Evolutionary conservation across 805 yeast species (phyloP).

Genomic region (Metschnikowia cerradonensis): DNA sequence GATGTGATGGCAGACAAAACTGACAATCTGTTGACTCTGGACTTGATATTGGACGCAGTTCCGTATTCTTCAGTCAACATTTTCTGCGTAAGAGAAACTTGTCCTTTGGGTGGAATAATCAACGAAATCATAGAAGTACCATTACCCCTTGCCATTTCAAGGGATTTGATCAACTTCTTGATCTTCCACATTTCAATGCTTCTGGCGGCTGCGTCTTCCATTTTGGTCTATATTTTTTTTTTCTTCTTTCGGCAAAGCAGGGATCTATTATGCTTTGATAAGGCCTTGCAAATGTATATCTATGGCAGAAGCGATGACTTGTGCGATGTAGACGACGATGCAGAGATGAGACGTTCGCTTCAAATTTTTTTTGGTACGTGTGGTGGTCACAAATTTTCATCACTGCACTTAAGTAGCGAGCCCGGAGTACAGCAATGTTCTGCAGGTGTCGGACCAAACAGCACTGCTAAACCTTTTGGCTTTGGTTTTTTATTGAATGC

Average conservation of each 20-base stretch:
- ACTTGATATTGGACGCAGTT: conserved; percentile 96
- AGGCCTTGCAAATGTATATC: background rate
- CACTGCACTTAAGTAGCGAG: conserved; percentile 3
- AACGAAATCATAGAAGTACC: conserved; percentile 99
- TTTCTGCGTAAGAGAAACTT: conserved; percentile 80
- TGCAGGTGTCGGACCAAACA: background rate
- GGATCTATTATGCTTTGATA: background rate
- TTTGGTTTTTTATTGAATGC: background rate
- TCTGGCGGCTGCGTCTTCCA: conserved; percentile 63
- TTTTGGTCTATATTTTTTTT: conserved; percentile 2
- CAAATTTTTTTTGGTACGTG: conserved; percentile 1
- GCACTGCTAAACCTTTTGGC: background rate
- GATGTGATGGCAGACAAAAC: conserved; percentile 96
- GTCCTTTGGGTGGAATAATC: conserved; percentile 93
- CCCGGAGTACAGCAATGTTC: background rate
- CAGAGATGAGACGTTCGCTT: conserved; percentile 1
- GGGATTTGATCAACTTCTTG: conserved; percentile 83
- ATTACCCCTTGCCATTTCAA: conserved; percentile 92
- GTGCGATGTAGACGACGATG: background rate
- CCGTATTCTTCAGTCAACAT: conserved; percentile 98
- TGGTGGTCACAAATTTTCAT: conserved; percentile 4
- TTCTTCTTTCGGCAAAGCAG: background rate
- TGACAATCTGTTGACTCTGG: conserved; percentile 93
- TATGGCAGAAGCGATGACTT: background rate
- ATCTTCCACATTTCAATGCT: conserved; percentile 99